Base-by-base conservation (phyloP, 129 eudicot species). In the Lactuca saligna region DNA sequence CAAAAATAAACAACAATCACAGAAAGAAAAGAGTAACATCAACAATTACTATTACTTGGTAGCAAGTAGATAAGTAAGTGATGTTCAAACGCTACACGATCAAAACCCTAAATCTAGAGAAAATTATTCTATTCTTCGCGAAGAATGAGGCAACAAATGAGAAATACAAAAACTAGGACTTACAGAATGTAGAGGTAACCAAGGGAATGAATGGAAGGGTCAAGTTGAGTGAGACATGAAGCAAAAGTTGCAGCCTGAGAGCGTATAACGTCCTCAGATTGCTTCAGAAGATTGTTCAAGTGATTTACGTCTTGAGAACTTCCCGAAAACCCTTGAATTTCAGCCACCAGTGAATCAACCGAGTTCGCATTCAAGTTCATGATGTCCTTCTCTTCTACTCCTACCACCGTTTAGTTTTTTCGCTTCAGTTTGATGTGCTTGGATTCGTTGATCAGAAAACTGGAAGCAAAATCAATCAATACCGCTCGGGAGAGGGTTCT, bases 181-280 rank as follows among this genome's bases (percentile, higher is more conserved):
- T 75, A 94, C 99, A 94, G 56, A 54, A 87, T 65, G 75, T 82
- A 89, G 64, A 94, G 93, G 75, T 78, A 94, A 61, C 96, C 99
- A 11, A 94, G 99, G 7, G 99, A 94, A 65, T 94, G 95, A 14
- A 64, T 3, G 4, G 88, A 63, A 4, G 99, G 97, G 66, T 94
- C 97, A 66, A 94, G 85, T 17, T 70, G 76, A 20, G 66, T 51
- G 78, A 94, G 90, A 39, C 74, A 48, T 32, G 90, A 56, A 32
- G 82, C 81, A 37, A 83, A 80, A 17, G 78, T 81, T 39, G 91
- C 57, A n/a, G 96, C 69, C 63, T 89, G 86, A 61, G 88, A 48
- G 12, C 70, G 90, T 65, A 94, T 71, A 0, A 71, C 64, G 5
- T 85, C 88, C 13, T 89, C 91, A 3, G 88, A 80, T 71, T 80